Conservation (phyloP, 352 stramenopile species). For the Phytopythium kandeliae region DNA sequence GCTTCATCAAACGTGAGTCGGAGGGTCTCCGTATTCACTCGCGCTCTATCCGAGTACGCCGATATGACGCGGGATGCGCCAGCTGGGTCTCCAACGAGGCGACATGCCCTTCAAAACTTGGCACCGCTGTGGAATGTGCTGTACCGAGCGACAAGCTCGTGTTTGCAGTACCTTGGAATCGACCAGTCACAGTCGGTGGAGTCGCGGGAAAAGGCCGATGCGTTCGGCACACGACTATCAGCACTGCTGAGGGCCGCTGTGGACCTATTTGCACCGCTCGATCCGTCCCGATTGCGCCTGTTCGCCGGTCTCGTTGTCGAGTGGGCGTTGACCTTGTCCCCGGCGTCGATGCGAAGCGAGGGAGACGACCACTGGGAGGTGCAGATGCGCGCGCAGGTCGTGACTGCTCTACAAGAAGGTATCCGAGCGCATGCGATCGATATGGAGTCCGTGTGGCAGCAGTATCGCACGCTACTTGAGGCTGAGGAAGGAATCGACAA, state of each 20-base stretch:
- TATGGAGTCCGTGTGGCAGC: neutral
- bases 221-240: neutral
- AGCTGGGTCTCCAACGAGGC: neutral
- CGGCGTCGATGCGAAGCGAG: neutral
- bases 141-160: constrained; percentile 21
- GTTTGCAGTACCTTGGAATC: constrained; percentile 20
- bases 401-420: neutral
- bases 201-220: neutral
- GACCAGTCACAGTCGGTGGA: neutral
- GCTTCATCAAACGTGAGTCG: neutral
- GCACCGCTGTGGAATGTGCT: constrained; percentile 29
- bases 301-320: constrained; percentile 5
- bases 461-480: neutral
- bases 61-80: neutral
- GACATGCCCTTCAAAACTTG: neutral
- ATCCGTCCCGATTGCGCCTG: constrained; percentile 6
- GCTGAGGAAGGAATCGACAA: too few relatives aligned
- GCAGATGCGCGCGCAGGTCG: neutral
- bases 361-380: neutral
- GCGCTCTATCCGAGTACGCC: neutral
- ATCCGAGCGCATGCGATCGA: neutral
- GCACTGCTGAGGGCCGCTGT: constrained; percentile 9
- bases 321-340: neutral
- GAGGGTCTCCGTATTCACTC: neutral
- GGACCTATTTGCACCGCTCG: constrained; percentile 1